These are phyloP conservation scores for Phytophthora cryptogea DNA, from an alignment of 352 stramenopile genomes.

Conservation along the genomic window DNA sequence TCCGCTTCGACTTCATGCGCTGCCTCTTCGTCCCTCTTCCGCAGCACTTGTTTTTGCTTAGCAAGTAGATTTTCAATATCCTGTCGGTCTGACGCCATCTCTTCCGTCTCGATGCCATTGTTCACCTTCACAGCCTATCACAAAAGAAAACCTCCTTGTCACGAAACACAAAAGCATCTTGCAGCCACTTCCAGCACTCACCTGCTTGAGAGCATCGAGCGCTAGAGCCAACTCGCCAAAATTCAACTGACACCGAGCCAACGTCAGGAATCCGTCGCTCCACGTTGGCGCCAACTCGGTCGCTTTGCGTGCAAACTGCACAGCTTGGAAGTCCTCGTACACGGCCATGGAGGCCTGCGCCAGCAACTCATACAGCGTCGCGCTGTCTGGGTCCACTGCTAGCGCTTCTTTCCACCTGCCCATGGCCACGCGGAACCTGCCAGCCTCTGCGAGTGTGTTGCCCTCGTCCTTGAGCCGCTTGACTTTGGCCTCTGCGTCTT, in stretches of 20 bases:
- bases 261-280: conserved; percentile 72
- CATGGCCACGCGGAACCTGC: conserved; percentile 66
- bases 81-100: conserved; percentile 48
- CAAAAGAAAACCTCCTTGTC: neutral
- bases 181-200: conserved; percentile 11
- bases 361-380: conserved; percentile 65
- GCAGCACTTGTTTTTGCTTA: conserved; percentile 46
- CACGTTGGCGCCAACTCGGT: conserved; percentile 58
- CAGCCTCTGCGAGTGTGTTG: conserved; percentile 75
- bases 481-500: conserved; percentile 58
- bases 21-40: conserved; percentile 49
- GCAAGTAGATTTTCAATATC: conserved; percentile 52
- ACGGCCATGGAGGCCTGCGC: conserved; percentile 74
- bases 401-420: conserved; percentile 68
- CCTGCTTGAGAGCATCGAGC: conserved; percentile 49
- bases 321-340: conserved; percentile 76
- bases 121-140: conserved; percentile 57
- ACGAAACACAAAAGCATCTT: neutral
- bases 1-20: conserved; percentile 35
- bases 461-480: conserved; percentile 77
- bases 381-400: conserved; percentile 45
- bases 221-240: conserved; percentile 81
- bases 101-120: conserved; percentile 36
- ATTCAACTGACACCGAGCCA: conserved; percentile 76
- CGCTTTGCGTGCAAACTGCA: conserved; percentile 67